Evolutionary conservation across 2,329 filamentous ascomycete species (phyloP).

Genomic region (Ceratocystis lukuohia): DNA sequence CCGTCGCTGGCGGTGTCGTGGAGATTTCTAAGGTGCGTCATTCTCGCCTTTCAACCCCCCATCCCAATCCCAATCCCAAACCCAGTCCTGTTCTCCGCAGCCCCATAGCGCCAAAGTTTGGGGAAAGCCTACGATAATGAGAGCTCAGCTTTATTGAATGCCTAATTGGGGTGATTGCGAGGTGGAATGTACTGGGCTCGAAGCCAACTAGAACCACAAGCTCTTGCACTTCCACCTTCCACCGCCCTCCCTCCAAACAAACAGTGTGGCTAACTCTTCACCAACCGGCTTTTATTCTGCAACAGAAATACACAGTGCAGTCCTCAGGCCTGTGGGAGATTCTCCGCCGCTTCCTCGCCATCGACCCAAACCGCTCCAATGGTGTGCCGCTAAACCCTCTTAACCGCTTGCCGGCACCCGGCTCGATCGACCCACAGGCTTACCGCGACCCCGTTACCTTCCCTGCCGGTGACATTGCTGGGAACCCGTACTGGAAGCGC

Average conservation of each 20-base stretch:
- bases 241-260: background rate
- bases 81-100: background rate
- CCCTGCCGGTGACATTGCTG: conserved; percentile 29
- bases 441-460: conserved; percentile 42
- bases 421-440: conserved; percentile 29
- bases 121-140: background rate
- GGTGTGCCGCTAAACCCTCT: conserved; percentile 87
- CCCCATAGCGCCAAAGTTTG: background rate
- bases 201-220: conserved; percentile 19
- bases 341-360: conserved; percentile 61
- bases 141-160: background rate
- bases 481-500: conserved; percentile 60
- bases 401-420: conserved; percentile 65
- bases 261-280: background rate
- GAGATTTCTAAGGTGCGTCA: conserved; percentile 44
- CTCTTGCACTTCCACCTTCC: background rate
- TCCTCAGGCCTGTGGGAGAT: conserved; percentile 78
- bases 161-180: background rate
- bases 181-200: conserved; percentile 4
- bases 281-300: background rate
- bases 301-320: conserved; percentile 89
- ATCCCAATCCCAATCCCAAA: too few species aligned
- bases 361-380: conserved; percentile 80
- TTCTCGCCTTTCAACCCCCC: background rate
- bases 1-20: conserved; percentile 37